These are phyloP conservation scores for Aspergillus brasiliensis DNA, from an alignment of 2,329 filamentous ascomycete species.

Conservation along the genomic window DNA sequence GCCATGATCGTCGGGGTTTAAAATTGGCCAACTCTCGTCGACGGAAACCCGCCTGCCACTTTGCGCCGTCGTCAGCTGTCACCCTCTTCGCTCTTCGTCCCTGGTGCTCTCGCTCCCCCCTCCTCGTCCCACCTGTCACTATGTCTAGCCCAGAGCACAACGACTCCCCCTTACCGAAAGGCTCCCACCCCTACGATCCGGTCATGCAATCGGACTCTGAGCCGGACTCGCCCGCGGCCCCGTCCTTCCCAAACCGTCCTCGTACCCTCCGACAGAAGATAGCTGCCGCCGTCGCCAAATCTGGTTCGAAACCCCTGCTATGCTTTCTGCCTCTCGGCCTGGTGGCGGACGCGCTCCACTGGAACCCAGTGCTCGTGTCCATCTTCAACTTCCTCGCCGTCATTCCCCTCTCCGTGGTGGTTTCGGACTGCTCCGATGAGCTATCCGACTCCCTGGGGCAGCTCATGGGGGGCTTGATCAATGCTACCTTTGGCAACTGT, in stretches of 20 bases:
- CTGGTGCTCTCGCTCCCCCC: neutral
- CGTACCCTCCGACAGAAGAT: neutral
- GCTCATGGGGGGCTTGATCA: conserved; percentile 58
- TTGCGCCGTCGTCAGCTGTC: neutral
- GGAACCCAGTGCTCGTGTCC: conserved; percentile 66
- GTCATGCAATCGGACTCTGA: neutral
- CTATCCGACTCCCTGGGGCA: conserved; percentile 57
- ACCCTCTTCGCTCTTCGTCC: neutral
- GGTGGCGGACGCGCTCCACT: conserved; percentile 62
- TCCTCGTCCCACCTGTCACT: neutral
- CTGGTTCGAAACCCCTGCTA: conserved; percentile 55
- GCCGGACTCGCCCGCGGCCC: neutral
- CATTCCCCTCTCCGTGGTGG: conserved; percentile 56
- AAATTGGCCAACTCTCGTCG: neutral
- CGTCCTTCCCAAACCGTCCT: neutral
- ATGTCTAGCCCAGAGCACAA: neutral
- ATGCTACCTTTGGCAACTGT: conserved; percentile 62
- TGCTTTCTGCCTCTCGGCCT: conserved; percentile 71
- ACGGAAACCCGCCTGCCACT: neutral
- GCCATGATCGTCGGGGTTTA: neutral
- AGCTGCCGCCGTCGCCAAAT: neutral
- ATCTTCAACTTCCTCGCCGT: conserved; percentile 78
- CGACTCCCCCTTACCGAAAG: neutral
- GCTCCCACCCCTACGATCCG: neutral
- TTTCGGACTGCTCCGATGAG: conserved; percentile 61